Conservation (phyloP, 2,329 filamentous ascomycete species). For the Colletotrichum orchidophilum region DNA sequence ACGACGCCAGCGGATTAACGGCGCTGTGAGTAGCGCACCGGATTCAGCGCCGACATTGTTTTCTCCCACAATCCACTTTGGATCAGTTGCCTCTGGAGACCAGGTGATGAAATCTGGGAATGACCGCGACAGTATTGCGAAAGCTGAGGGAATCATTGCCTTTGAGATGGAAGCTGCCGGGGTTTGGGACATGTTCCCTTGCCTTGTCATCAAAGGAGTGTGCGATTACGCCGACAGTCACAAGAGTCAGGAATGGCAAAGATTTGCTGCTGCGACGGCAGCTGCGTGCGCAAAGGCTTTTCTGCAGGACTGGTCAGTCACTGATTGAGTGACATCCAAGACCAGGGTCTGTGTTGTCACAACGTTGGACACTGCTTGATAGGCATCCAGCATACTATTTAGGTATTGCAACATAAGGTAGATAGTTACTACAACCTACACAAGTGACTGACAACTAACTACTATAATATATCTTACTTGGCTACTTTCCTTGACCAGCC, state of each 20-base stretch:
- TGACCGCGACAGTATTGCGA: conserved; percentile 45
- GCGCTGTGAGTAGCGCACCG: neutral
- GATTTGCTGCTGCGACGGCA: conserved; percentile 49
- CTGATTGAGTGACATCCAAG: too few species aligned
- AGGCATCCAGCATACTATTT: too few species aligned
- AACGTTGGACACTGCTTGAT: too few species aligned
- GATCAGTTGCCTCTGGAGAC: conserved; percentile 48
- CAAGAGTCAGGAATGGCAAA: conserved; percentile 50
- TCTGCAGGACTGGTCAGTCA: neutral
- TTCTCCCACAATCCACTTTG: conserved; percentile 43
- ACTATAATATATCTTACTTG: too few species aligned
- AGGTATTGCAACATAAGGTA: too few species aligned
- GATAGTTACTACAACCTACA: too few species aligned
- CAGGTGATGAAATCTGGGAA: conserved; percentile 47
- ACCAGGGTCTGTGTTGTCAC: too few species aligned
- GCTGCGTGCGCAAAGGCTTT: conserved; percentile 40
- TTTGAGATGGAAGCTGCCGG: conserved; percentile 49
- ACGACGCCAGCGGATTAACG: conserved; percentile 13
- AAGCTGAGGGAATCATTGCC: conserved; percentile 35
- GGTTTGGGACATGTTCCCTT: conserved; percentile 41
- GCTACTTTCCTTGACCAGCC: too few species aligned
- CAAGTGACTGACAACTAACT: too few species aligned
- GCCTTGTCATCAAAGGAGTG: conserved; percentile 47
- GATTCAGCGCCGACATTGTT: too few species aligned
- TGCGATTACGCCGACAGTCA: conserved; percentile 53